phyloP scores from a whole-genome alignment of 2,329 filamentous ascomycete species.

The Trichoderma simmonsii region DNA sequence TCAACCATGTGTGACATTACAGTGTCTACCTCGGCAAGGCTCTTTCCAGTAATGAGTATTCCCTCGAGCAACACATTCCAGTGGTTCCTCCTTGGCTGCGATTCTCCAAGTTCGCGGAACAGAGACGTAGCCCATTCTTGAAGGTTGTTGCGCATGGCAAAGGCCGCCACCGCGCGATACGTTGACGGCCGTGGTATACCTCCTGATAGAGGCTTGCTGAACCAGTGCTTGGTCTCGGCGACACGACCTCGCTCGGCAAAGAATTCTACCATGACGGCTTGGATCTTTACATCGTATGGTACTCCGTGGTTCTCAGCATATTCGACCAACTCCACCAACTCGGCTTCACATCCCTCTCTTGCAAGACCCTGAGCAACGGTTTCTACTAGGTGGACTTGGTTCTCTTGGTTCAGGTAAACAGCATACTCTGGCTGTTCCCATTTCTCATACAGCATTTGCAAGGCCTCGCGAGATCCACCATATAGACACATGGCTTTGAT shows the following conservation, averaged over 20 bases:
- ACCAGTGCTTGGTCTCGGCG: conserved; percentile 65
- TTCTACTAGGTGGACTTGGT: conserved; percentile 25
- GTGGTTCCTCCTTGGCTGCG: conserved; percentile 48
- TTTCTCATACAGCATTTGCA: conserved; percentile 38
- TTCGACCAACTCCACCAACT: conserved; percentile 55
- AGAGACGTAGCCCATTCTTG: conserved; percentile 60
- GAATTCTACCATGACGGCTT: conserved; percentile 57
- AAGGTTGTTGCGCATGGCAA: conserved; percentile 58
- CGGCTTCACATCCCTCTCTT: conserved; percentile 53
- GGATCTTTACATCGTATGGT: conserved; percentile 44
- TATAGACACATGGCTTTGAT: conserved; percentile 49
- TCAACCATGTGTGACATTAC: conserved; percentile 73
- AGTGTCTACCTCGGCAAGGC: conserved; percentile 46
- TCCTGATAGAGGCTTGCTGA: conserved; percentile 49
- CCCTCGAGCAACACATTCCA: conserved; percentile 77
- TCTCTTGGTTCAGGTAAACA: conserved; percentile 22
- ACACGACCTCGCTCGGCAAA: conserved; percentile 58
- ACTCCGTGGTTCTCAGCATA: conserved; percentile 49
- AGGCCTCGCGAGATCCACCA: conserved; percentile 54
- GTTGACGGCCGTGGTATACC: conserved; percentile 24
- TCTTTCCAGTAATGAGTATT: conserved; percentile 64
- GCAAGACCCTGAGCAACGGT: conserved; percentile 54
- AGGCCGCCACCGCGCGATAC: conserved; percentile 37
- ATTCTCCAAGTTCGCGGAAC: conserved; percentile 52
- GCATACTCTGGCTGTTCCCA: conserved; percentile 28